These are phyloP conservation scores for Pseudocercospora crystallina DNA, from an alignment of 2,329 filamentous ascomycete species.

Conservation along the genomic window DNA sequence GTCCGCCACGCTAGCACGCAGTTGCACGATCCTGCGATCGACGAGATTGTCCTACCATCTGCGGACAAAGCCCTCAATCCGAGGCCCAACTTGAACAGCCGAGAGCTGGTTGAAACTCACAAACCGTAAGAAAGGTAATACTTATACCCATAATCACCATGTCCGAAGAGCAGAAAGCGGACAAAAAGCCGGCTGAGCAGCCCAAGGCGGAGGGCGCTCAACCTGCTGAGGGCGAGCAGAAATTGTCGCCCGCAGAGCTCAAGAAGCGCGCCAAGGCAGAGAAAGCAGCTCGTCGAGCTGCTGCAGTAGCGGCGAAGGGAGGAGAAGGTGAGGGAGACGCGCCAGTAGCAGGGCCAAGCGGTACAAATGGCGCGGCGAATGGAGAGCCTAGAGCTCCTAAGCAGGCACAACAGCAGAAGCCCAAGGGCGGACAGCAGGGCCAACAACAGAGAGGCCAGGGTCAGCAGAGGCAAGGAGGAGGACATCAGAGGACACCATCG, in stretches of 20 bases:
- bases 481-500: conserved; percentile 25
- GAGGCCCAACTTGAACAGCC: too few relatives aligned
- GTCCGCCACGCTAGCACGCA: conserved; percentile 2
- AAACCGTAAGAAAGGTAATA: not conserved
- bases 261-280: conserved; percentile 90
- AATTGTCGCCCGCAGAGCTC: conserved; percentile 72
- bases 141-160: conserved; percentile 8
- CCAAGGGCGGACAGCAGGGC: conserved; percentile 18
- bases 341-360: not conserved
- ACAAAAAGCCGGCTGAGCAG: conserved; percentile 6
- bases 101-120: not conserved
- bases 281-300: conserved; percentile 79
- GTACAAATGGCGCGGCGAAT: conserved; percentile 17
- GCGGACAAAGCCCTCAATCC: not conserved
- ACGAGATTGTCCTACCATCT: not conserved
- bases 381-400: conserved; percentile 18
- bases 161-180: conserved; percentile 21
- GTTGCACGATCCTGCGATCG: not conserved
- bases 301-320: conserved; percentile 33
- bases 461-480: conserved; percentile 32
- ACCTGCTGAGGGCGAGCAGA: conserved; percentile 38
- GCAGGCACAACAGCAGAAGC: conserved; percentile 21
- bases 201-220: conserved; percentile 17
- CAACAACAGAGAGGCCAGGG: conserved; percentile 38
- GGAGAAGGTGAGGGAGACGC: conserved; percentile 5